phyloP scores from a whole-genome alignment of 805 yeast genomes.

The Komagataella ulmi region DNA sequence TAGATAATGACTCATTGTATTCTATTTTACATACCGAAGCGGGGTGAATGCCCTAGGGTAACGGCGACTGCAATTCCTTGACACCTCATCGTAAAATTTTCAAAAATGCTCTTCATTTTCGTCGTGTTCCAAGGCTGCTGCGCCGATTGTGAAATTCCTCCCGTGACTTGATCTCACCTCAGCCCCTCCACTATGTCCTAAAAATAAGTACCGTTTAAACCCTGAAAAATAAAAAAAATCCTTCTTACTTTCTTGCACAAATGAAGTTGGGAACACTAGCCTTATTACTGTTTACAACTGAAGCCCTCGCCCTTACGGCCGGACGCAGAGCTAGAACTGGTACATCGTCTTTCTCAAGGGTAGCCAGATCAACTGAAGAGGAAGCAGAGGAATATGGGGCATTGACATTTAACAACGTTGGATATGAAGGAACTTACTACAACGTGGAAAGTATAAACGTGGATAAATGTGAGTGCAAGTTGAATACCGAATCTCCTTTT shows the following conservation, averaged over 20 bases:
- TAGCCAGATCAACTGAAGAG: background rate
- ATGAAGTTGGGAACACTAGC: background rate
- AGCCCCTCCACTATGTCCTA: background rate
- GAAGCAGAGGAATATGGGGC: constrained; percentile 16
- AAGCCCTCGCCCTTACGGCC: background rate
- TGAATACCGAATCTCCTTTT: constrained; percentile 16
- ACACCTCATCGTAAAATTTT: too few relatives aligned
- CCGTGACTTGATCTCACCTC: background rate
- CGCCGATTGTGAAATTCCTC: background rate
- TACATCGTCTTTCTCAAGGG: background rate
- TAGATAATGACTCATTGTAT: too few relatives aligned
- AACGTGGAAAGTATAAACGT: constrained; percentile 28
- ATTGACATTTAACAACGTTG: constrained; percentile 39
- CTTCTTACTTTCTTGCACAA: background rate
- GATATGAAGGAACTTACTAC: constrained; percentile 38
- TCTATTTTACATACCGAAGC: too few relatives aligned
- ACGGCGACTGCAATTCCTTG: too few relatives aligned
- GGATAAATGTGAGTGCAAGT: constrained; percentile 33
- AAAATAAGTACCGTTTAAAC: background rate
- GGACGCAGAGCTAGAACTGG: background rate
- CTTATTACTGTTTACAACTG: background rate
- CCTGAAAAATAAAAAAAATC: background rate
- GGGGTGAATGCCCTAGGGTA: too few relatives aligned
- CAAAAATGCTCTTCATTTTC: too few relatives aligned
- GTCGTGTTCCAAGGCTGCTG: background rate